A percentile compares a stretch with the other conserved stretches of the same genome.
Evolutionary conservation across 129 eudicot genomes (phyloP).

Genomic region (Flaveria robusta): DNA sequence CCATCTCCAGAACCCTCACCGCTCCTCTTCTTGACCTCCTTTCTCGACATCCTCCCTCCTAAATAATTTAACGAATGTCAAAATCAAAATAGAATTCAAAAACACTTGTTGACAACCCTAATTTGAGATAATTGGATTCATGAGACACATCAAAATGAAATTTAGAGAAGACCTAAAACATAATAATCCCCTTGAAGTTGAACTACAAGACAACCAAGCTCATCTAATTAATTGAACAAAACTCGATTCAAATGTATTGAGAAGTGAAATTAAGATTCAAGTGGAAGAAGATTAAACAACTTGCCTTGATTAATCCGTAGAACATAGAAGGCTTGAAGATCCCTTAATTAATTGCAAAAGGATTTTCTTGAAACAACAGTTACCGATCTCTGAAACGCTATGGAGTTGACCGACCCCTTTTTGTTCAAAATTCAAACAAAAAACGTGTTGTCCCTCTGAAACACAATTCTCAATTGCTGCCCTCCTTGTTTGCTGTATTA

Average conservation of each 20-base stretch:
- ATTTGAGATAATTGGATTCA: neutral
- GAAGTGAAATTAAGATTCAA: neutral
- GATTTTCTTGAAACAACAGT: slow-evolving; percentile 3
- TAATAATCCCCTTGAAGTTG: neutral
- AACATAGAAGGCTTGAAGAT: neutral
- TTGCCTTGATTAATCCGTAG: slow-evolving; percentile 27
- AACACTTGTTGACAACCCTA: neutral
- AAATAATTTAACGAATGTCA: neutral
- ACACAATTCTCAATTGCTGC: neutral
- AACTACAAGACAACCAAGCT: neutral
- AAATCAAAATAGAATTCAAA: neutral
- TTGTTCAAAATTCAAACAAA: slow-evolving; percentile 31
- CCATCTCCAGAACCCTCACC: slow-evolving; percentile 45
- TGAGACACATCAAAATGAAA: neutral
- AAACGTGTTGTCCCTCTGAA: slow-evolving; percentile 4
- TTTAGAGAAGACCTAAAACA: neutral
- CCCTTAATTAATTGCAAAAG: too few relatives aligned
- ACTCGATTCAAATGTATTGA: neutral
- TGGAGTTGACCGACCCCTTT: neutral
- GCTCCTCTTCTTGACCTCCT: slow-evolving; percentile 39
- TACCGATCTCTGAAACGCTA: slow-evolving; percentile 20
- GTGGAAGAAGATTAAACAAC: slow-evolving; percentile 2
- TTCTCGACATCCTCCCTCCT: slow-evolving; percentile 42
- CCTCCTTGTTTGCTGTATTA: neutral
- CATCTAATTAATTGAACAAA: neutral